Base-by-base conservation (phyloP, 352 stramenopile genomes). In the Aphanomyces astaci region DNA sequence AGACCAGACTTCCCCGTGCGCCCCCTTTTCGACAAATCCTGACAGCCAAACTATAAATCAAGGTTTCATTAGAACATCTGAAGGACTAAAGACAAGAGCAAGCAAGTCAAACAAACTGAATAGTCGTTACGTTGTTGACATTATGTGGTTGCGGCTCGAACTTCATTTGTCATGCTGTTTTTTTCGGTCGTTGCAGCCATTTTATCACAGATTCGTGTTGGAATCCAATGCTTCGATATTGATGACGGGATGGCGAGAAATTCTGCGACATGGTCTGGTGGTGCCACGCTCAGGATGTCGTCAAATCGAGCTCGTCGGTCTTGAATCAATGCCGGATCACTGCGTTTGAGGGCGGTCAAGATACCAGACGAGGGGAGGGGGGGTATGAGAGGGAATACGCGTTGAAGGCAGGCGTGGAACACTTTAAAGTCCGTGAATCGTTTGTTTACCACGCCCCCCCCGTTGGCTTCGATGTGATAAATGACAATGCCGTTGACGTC, bases 231-330 rank as follows among this genome's bases (percentile, higher is more conserved):
- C n/a, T n/a, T n/a, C n/a, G n/a, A n/a, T n/a, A 15, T 43, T 15
- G 36, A 43, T 43, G 51, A 9, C 30, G 22, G 17, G 51, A 59
- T 32, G 51, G 25, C 51, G 22, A 59, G 30, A 25, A 59, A 59
- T 17, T 22, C 30, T 15, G 30, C 11, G 11, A 59, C n/a, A 13
- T 59, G 17, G 30, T 32, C 51, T 32, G 22, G 9, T 13, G 51
- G 51, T 5, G 46, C 62, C 3, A 32, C 51, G 28, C 30, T 31
- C 13, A 68, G 62, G 32, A 68, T 57, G 24, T 59, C 40, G 27
- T 68, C 36, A 32, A 68, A 68, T 27, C 62, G 62, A 40, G 51
- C 40, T 3, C 27, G 48, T 19, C 62, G 40, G 3, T 59, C 31
- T 19, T 57, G 7, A 28, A 68, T 68, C 19, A 68, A 31, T 9